These are phyloP conservation scores for Cladosporium sp. DNA, from an alignment of 2,329 filamentous ascomycete genomes.

Conservation along the genomic window DNA sequence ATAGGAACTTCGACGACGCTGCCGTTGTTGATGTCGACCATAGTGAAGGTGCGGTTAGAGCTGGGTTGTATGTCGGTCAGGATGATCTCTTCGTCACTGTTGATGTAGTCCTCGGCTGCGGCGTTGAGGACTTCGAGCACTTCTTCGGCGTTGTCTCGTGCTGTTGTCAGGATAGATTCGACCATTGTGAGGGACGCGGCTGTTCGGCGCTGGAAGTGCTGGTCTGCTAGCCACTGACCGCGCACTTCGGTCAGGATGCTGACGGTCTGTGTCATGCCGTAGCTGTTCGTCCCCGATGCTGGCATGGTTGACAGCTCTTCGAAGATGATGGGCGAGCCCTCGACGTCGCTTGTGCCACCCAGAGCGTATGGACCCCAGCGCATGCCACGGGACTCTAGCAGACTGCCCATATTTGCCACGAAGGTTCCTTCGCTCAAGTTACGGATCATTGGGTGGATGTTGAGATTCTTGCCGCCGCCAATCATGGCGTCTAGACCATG, in stretches of 20 bases:
- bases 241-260: conserved; percentile 19
- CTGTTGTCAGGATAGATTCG: conserved; percentile 15
- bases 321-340: conserved; percentile 23
- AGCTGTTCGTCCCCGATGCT: conserved; percentile 17
- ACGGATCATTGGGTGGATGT: conserved; percentile 33
- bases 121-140: conserved; percentile 21
- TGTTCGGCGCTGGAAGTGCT: conserved; percentile 21
- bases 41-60: conserved; percentile 19
- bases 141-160: conserved; percentile 14
- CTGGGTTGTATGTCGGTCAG: conserved; percentile 18
- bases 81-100: conserved; percentile 21
- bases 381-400: conserved; percentile 26
- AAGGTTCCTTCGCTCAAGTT: conserved; percentile 33
- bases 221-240: conserved; percentile 19
- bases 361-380: conserved; percentile 35
- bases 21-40: conserved; percentile 20
- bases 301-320: conserved; percentile 24
- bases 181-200: conserved; percentile 17
- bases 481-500: conserved; percentile 35
- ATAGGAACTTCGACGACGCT: conserved; percentile 16
- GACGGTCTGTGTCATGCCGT: conserved; percentile 18
- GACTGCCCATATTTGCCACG: conserved; percentile 30
- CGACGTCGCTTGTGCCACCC: conserved; percentile 19
- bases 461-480: conserved; percentile 35
- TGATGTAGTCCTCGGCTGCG: conserved; percentile 20